phyloP scores from a whole-genome alignment of 768 basidiomycete species.

The Termitomyces bulborhizus region DNA sequence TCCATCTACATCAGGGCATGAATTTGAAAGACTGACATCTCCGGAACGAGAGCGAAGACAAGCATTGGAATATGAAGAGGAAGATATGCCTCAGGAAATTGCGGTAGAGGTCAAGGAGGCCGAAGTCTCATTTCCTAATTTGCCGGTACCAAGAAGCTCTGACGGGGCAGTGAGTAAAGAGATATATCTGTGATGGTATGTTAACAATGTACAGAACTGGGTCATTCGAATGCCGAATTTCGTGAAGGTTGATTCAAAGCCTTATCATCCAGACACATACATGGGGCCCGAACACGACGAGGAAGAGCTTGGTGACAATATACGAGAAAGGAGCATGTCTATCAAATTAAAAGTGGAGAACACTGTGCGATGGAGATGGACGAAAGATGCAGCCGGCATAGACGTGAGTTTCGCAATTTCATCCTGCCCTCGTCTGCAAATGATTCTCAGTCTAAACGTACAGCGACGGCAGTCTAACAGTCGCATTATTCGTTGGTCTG shows the following conservation, averaged over 20 bases:
- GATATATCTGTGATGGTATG: background rate
- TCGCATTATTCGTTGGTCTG: constrained; percentile 92
- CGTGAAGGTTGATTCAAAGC: constrained; percentile 82
- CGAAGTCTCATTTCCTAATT: constrained; percentile 77
- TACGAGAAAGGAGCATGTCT: constrained; percentile 75
- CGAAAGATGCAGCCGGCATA: constrained; percentile 63
- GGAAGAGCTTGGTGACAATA: constrained; percentile 53
- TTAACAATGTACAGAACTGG: constrained; percentile 60
- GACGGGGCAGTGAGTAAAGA: constrained; percentile 67
- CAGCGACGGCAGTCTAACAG: constrained; percentile 87
- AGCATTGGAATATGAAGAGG: constrained; percentile 78
- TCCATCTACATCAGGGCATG: constrained; percentile 44
- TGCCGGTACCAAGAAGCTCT: constrained; percentile 73
- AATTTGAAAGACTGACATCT: constrained; percentile 63
- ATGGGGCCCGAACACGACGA: constrained; percentile 78
- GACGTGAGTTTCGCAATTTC: constrained; percentile 58
- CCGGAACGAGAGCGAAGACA: constrained; percentile 57
- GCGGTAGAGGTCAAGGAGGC: constrained; percentile 59
- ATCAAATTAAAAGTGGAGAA: constrained; percentile 90
- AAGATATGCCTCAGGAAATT: constrained; percentile 56
- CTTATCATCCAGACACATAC: constrained; percentile 86
- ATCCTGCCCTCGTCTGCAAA: constrained; percentile 1
- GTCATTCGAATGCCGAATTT: constrained; percentile 92
- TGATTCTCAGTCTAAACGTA: constrained; percentile 2
- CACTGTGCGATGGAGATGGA: constrained; percentile 95